Base-by-base conservation (phyloP, 2,329 filamentous ascomycete species). In the Colletotrichum abscissum region DNA sequence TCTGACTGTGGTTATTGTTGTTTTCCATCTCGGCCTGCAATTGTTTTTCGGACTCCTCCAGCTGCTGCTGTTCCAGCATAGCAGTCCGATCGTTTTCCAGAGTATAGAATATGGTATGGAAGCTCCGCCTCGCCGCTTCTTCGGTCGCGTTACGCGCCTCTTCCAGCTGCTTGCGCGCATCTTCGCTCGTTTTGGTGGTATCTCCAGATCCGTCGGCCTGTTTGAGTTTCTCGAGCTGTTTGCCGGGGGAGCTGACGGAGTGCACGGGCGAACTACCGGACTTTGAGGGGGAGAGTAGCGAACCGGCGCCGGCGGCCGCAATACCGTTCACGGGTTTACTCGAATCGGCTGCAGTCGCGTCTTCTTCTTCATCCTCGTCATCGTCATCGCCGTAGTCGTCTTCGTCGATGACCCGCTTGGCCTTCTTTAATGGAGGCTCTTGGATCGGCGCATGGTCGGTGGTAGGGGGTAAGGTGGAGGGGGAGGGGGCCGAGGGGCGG, bases 61-160 rank as follows among this genome's bases (percentile, higher is more conserved):
- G 89, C 82, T 96, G 95, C 82, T 98, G 95, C 83, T 99, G 97
- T 82, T 99, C 97, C 70, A 98, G 85, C 97, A 99, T 98, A 62
- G 97, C 97, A 78, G 96, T 95, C 68, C 94, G 91, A 81, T 99
- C 97, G 81, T 96, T 97, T 83, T 99, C 97, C 38, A 98, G 88
- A 1, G 97, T 98, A 82, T 98, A 96, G 83, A 98, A 97, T 76
- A 98, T 89, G 11, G 95, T 97, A 80, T 98, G 93, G 82, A 98
- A 98, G 83, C 93, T 97, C 78, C 92, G 91, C 84, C 95, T 95
- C 56, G 95, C 97, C 63, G 94, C 93, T 79, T 97, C 95, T 79
- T 98, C 96, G 60, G 94, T 95, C 35, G 94, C 94, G 81, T 93
- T 95, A 81, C 97, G 97, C 77, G 95, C 94, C 80, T 97, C 94